Conservation (phyloP, 2,329 filamentous ascomycete genomes). For the Fusarium coffeatum region DNA sequence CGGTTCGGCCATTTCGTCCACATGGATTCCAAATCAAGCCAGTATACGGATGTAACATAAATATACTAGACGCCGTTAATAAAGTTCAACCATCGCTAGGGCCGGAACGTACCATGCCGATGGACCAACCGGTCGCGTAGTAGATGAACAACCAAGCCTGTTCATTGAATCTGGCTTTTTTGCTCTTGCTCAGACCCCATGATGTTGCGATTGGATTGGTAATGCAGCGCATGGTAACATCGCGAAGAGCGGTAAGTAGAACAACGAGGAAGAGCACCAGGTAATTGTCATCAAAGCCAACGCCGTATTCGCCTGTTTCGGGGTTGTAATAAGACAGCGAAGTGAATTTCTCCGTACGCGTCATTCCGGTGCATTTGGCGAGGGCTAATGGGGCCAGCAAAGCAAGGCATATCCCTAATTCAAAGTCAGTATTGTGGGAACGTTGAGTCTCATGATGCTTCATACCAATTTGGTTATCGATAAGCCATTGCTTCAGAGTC, state of each 20-base stretch:
- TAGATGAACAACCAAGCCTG: constrained; percentile 93
- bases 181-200: constrained; percentile 78
- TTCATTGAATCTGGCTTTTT: constrained; percentile 84
- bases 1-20: constrained; percentile 88
- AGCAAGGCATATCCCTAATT: constrained; percentile 81
- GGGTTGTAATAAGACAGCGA: constrained; percentile 84
- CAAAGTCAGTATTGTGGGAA: constrained; percentile 20
- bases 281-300: constrained; percentile 82
- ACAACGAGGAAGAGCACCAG: constrained; percentile 85
- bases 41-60: constrained; percentile 81
- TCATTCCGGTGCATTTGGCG: constrained; percentile 82
- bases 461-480: constrained; percentile 27
- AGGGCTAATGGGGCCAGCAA: constrained; percentile 84
- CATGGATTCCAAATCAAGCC: constrained; percentile 77
- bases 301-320: constrained; percentile 73
- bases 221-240: constrained; percentile 86
- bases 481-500: constrained; percentile 22
- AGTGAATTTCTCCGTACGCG: constrained; percentile 87
- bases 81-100: not conserved
- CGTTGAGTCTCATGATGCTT: not conserved
- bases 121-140: constrained; percentile 81
- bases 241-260: constrained; percentile 86
- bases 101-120: constrained; percentile 78
- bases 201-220: constrained; percentile 79
- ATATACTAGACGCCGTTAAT: constrained; percentile 70